Evolutionary conservation across 2,329 filamentous ascomycete genomes (phyloP), one percentile per base, ranked within the genome.

Genomic region (Immersiporthe knoxdaviesiana): DNA sequence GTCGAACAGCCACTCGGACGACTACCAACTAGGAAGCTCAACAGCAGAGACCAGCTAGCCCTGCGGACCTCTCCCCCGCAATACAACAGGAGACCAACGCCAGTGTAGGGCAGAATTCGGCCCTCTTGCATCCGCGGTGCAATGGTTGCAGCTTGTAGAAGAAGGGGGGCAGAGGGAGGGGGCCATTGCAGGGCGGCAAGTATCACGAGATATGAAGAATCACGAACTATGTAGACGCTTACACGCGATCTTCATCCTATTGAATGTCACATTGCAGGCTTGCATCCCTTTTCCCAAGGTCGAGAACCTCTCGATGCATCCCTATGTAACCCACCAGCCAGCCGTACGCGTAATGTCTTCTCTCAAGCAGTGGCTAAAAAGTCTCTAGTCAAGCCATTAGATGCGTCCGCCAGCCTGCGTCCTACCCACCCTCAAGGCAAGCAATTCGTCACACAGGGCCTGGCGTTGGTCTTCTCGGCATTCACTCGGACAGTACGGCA

Each of bases 401-500:
- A 37, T 14, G 32, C 30, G 30, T 59, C 56, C 56, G 11, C 16
- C 56, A 11, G 3, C 30, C 18, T 37, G 18, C 18, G 7, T 21
- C 32, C 44, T 47, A 47, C 18, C 44, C 18, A 47, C 44, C n/a
- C 44, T 35, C 41, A 5, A 10, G 11, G 44, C 18, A 47, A n/a
- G 18, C 6, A 30, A 59, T 10, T 32, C 32, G 18, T n/a, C 1
- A 3, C 56, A 37, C 24, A 10, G 12, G 24, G 12, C 5, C 24
- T 16, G 52, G 24, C 16, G 14, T 27, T 59, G 32, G 16, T 16
- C 56, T 37, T 37, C 32, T 59, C 56, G 30, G 56, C 16, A 35
- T 59, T 59, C 18, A 11, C 56, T 59, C 56, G 56, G 56, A 59
- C 56, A 35, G 56, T 12, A 35, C 56, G 56, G 56, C 56, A 35